These are phyloP conservation scores for Alternaria gansuensis DNA, from an alignment of 2,329 filamentous ascomycete species.

Conservation along the genomic window DNA sequence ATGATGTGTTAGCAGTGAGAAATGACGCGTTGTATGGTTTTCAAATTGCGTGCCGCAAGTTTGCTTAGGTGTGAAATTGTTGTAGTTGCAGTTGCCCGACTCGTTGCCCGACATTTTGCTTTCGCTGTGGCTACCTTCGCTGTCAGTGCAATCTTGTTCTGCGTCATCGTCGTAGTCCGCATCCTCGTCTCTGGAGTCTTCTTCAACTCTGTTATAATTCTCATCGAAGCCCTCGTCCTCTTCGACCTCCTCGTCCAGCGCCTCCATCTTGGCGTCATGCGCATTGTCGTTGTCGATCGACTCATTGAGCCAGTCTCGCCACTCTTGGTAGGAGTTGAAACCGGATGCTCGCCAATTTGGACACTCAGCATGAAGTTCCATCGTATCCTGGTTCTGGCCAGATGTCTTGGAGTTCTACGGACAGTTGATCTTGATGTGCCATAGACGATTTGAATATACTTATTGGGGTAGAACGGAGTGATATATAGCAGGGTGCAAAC, in stretches of 20 bases:
- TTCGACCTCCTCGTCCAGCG: background rate
- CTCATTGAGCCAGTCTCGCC: background rate
- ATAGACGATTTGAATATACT: too few species aligned
- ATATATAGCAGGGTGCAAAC: too few species aligned
- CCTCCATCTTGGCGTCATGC: background rate
- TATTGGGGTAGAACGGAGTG: too few species aligned
- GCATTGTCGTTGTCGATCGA: background rate
- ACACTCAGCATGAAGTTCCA: background rate
- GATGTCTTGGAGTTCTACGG: background rate
- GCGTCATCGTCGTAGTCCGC: background rate
- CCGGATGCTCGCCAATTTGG: background rate
- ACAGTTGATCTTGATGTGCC: too few species aligned
- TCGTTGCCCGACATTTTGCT: too few species aligned
- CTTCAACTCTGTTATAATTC: background rate
- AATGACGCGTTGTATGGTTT: too few species aligned
- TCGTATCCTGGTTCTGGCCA: background rate
- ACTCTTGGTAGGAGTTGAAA: background rate
- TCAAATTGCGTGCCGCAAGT: too few species aligned
- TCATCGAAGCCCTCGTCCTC: background rate
- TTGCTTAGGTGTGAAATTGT: too few species aligned
- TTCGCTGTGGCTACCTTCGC: too few species aligned
- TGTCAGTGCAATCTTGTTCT: background rate
- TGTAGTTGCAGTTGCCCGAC: too few species aligned
- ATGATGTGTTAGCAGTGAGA: too few species aligned
- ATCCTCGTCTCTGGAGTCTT: rapidly evolving